Evolutionary conservation across 306 rosid species (phyloP).

Genomic region (Vigna reflexopilosa): DNA sequence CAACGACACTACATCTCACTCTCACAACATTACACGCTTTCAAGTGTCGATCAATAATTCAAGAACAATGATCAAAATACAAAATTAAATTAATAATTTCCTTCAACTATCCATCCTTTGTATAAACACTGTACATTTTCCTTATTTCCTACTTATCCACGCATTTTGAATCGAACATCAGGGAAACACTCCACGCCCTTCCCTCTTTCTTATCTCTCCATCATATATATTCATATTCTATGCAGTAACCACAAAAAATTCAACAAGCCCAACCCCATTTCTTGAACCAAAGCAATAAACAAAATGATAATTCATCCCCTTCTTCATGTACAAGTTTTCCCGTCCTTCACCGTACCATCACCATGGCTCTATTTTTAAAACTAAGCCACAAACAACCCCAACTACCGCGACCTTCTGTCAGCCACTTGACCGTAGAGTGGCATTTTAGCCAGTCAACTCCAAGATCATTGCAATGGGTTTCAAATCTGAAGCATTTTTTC

Average conservation of each 20-base stretch:
- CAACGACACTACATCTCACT: slow-evolving; percentile 24
- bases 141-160: slow-evolving; percentile 57
- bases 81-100: neutral
- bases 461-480: slow-evolving; percentile 10
- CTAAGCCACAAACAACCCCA: slow-evolving; percentile 60
- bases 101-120: slow-evolving; percentile 47
- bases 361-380: slow-evolving; percentile 64
- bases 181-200: slow-evolving; percentile 54
- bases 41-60: slow-evolving; percentile 26
- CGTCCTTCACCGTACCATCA: slow-evolving; percentile 34
- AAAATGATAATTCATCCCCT: slow-evolving; percentile 35
- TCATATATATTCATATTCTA: slow-evolving; percentile 53
- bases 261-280: slow-evolving; percentile 44
- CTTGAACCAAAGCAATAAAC: neutral
- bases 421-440: slow-evolving; percentile 37
- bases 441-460: slow-evolving; percentile 26
- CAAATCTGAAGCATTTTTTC: slow-evolving; percentile 26
- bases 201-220: slow-evolving; percentile 61
- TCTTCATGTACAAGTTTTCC: slow-evolving; percentile 57
- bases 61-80: neutral
- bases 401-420: slow-evolving; percentile 32
- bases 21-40: neutral
- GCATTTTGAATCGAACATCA: slow-evolving; percentile 53
- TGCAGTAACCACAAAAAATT: slow-evolving; percentile 57
- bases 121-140: slow-evolving; percentile 72